Conservation (phyloP, 2,329 filamentous ascomycete species). For the Pseudogymnoascus sp. region DNA sequence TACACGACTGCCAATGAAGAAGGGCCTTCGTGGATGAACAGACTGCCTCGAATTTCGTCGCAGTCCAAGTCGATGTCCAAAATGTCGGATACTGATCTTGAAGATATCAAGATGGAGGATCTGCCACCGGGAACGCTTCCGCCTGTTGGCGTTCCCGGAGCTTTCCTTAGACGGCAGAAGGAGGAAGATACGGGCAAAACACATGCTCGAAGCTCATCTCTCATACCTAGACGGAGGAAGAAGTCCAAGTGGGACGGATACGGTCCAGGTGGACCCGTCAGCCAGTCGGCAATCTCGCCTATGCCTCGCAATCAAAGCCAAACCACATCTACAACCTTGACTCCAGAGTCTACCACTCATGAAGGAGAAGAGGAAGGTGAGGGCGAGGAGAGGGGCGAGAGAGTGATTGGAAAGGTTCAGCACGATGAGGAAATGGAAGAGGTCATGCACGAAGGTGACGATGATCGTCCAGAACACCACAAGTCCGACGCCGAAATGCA, state of each 20-base stretch:
- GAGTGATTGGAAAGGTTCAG: conserved; percentile 26
- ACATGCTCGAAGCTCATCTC: conserved; percentile 46
- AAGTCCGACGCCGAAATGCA: conserved; percentile 26
- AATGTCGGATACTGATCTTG: conserved; percentile 70
- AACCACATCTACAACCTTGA: conserved; percentile 25
- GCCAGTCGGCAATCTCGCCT: conserved; percentile 82
- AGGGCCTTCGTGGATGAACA: conserved; percentile 89
- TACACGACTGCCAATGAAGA: conserved; percentile 89
- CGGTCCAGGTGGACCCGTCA: conserved; percentile 79
- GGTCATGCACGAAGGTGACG: conserved; percentile 28
- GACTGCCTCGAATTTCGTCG: conserved; percentile 65
- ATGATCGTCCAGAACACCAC: conserved; percentile 28
- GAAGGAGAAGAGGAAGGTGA: conserved; percentile 29
- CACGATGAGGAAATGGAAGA: conserved; percentile 31
- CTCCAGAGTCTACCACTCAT: conserved; percentile 22
- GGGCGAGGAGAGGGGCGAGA: conserved; percentile 20
- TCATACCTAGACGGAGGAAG: conserved; percentile 52
- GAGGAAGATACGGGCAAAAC: conserved; percentile 53
- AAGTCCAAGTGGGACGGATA: conserved; percentile 65
- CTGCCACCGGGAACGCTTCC: conserved; percentile 65
- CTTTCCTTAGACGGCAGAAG: conserved; percentile 74
- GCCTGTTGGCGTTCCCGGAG: conserved; percentile 62
- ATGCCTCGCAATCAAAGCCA: conserved; percentile 29
- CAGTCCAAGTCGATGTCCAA: conserved; percentile 74
- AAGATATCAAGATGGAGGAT: conserved; percentile 53